Conservation (phyloP, 352 stramenopile genomes). For the Phytophthora syringae region DNA sequence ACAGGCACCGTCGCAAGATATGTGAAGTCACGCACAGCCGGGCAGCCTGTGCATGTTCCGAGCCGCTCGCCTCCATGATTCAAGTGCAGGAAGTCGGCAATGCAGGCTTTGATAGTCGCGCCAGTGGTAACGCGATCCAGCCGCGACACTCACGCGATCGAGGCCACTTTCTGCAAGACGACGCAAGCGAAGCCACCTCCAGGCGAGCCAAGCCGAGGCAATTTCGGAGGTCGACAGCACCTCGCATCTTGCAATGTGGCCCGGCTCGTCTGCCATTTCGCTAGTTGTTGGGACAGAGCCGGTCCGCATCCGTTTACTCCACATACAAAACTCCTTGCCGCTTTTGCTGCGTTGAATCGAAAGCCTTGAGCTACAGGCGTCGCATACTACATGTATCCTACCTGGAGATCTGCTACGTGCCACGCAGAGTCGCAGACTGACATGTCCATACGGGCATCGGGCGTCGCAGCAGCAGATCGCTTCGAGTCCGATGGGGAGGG, state of each 20-base stretch:
- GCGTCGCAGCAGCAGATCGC: too few relatives aligned
- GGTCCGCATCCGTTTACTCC: too few relatives aligned
- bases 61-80: not conserved
- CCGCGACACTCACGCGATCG: slow-evolving; percentile 4
- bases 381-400: too few relatives aligned
- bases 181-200: slow-evolving; percentile 2
- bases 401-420: too few relatives aligned
- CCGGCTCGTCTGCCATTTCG: slow-evolving; percentile 10
- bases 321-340: too few relatives aligned
- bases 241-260: slow-evolving; percentile 5
- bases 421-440: too few relatives aligned
- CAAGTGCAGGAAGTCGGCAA: too few relatives aligned
- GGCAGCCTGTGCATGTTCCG: slow-evolving; percentile 5
- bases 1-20: slow-evolving; percentile 34
- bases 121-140: slow-evolving; percentile 15
- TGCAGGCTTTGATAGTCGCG: slow-evolving; percentile 22
- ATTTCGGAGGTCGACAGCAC: slow-evolving; percentile 2
- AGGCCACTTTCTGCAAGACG: not conserved
- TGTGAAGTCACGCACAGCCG: slow-evolving; percentile 27
- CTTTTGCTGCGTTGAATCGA: too few relatives aligned
- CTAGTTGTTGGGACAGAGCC: slow-evolving; percentile 6
- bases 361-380: too few relatives aligned
- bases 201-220: not conserved
- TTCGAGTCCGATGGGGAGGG: too few relatives aligned
- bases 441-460: too few relatives aligned